Evolutionary conservation across 257 asterid species (phyloP), one percentile per base, ranked within the genome.

Genomic region (Solanum medicagineum): DNA sequence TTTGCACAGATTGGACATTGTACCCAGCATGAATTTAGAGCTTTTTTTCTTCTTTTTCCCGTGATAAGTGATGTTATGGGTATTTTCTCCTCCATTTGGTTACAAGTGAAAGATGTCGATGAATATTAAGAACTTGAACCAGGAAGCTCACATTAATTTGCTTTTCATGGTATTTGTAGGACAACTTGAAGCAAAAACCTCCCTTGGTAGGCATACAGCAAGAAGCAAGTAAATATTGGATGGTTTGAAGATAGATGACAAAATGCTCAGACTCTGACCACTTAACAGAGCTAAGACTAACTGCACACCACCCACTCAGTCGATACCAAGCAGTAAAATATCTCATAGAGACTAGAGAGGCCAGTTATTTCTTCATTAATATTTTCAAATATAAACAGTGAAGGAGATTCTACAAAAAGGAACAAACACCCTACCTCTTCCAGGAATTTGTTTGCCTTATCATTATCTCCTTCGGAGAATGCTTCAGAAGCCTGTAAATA

Each of bases 401-500:
- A 60, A 80, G 79, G 83, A 79, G 69, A 69, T 66, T 59, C 63
- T 70, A 77, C 63, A 77, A 51, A 49, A 54, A 86, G 85, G 81
- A 69, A 87, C 4, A 84, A 54, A 84, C 51, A 85, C 62, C 86
- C 56, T 90, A 96, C 99, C 97, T 91, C 88, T 85, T 93, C 90
- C 86, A 83, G 84, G 77, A 91, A 91, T 24, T 14, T 86, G 83
- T 86, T 81, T 7, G 95, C 94, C 47, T 59, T 87, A 62, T 80
- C 92, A 44, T 57, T 74, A 71, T 94, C 97, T 81, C 84, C 69
- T 65, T 86, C 85, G 79, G 56, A 66, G 68, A 85, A 89, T 22
- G 97, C 97, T 69, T 90, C 96, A 82, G 75, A 84, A 87, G 98
- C 94, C 99, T 96, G 93, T 24, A 69, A 26, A 32, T 3, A 32